These are phyloP conservation scores for Arthrobotrys conoides DNA, from an alignment of 2,329 filamentous ascomycete species.

Conservation along the genomic window DNA sequence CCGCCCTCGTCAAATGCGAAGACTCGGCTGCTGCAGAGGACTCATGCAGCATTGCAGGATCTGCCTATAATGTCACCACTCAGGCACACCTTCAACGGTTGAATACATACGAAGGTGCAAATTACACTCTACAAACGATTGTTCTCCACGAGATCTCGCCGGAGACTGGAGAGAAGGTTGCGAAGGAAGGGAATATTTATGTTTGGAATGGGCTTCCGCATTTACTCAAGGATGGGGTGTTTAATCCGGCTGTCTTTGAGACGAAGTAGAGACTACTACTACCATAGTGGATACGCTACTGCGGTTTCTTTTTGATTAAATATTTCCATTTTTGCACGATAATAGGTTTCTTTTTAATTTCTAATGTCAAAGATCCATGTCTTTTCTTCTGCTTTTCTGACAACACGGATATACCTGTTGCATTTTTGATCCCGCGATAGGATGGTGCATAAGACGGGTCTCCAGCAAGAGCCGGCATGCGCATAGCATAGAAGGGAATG, in stretches of 20 bases:
- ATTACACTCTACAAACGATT: slow-evolving; percentile 5
- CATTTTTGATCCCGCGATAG: slow-evolving; percentile 41
- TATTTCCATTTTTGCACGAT: no score
- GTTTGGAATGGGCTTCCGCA: slow-evolving; percentile 16
- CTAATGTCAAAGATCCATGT: neutral
- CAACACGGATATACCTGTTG: slow-evolving; percentile 40
- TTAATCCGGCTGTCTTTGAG: neutral
- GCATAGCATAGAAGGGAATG: neutral
- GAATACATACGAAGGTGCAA: slow-evolving; percentile 11
- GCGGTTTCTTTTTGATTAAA: neutral
- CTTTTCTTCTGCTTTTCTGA: neutral
- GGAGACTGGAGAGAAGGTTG: slow-evolving; percentile 10
- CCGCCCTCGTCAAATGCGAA: slow-evolving; percentile 29
- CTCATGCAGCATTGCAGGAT: neutral
- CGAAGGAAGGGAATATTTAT: slow-evolving; percentile 12
- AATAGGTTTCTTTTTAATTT: no score
- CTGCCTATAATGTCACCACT: slow-evolving; percentile 1
- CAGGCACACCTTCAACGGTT: slow-evolving; percentile 13
- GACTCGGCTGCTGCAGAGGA: neutral
- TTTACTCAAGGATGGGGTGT: slow-evolving; percentile 21
- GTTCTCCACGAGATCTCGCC: neutral
- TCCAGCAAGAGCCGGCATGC: neutral
- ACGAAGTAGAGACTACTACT: neutral
- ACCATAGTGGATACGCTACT: neutral
- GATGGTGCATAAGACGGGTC: slow-evolving; percentile 35